Evolutionary conservation across 495 filamentous ascomycete species (phyloP).

Genomic region (Penicillium longicatenatum): DNA sequence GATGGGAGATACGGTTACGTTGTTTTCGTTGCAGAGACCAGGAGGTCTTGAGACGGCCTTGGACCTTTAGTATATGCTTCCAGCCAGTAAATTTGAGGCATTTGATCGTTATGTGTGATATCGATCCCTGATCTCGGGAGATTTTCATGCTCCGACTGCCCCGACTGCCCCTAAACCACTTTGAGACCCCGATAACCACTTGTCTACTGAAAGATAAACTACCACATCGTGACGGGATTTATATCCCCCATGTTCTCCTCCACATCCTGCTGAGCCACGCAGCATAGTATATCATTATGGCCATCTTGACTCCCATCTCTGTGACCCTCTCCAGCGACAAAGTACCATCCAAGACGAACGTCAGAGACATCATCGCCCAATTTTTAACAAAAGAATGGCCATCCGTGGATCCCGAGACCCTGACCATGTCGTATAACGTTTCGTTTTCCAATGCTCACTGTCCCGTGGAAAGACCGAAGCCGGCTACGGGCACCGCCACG

Average conservation of each 20-base stretch:
- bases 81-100: too few relatives aligned
- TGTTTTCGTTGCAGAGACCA: slow-evolving; percentile 17
- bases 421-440: slow-evolving; percentile 24
- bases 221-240: too few relatives aligned
- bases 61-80: too few relatives aligned
- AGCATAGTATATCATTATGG: slow-evolving; percentile 26
- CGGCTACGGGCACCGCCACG: slow-evolving; percentile 6
- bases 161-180: not conserved
- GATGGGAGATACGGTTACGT: slow-evolving; percentile 22
- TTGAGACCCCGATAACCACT: not conserved
- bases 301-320: slow-evolving; percentile 16
- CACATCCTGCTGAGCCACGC: too few relatives aligned
- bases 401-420: slow-evolving; percentile 25
- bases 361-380: slow-evolving; percentile 25
- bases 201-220: too few relatives aligned
- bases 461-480: slow-evolving; percentile 25
- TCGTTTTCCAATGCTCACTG: slow-evolving; percentile 29
- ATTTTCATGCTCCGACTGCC: not conserved
- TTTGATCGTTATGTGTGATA: not conserved
- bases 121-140: not conserved
- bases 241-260: too few relatives aligned
- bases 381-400: slow-evolving; percentile 32
- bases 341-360: slow-evolving; percentile 20
- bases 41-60: not conserved
- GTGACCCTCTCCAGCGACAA: slow-evolving; percentile 24